Conservation (phyloP, 2,329 filamentous ascomycete species). For the Monosporascus sp. region DNA sequence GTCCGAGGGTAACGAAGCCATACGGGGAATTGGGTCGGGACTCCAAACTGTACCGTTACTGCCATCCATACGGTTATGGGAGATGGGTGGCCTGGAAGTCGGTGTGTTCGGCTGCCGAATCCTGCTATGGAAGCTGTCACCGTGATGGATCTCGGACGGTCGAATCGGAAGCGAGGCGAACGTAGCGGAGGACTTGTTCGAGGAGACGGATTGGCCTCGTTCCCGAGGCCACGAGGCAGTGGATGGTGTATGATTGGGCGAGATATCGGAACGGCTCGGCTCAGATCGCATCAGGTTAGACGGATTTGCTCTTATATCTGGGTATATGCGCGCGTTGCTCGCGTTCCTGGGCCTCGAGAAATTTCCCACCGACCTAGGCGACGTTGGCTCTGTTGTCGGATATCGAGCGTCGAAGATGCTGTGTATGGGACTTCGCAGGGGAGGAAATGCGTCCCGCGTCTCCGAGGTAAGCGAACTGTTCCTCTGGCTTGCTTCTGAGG, state of each 20-base stretch:
- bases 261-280: constrained; percentile 14
- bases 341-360: constrained; percentile 55
- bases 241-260: constrained; percentile 13
- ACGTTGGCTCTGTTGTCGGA: not conserved
- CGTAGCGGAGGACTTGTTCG: constrained; percentile 40
- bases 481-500: not conserved
- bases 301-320: constrained; percentile 29
- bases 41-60: constrained; percentile 27
- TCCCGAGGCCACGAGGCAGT: constrained; percentile 36
- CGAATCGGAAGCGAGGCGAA: constrained; percentile 38
- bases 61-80: constrained; percentile 32
- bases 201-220: constrained; percentile 43
- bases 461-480: not conserved
- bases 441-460: constrained; percentile 8
- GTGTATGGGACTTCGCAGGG: constrained; percentile 17
- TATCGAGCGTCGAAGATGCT: constrained; percentile 22
- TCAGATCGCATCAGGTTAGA: constrained; percentile 21
- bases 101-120: constrained; percentile 19
- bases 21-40: constrained; percentile 33
- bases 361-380: constrained; percentile 41
- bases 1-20: constrained; percentile 43
- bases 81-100: constrained; percentile 22
- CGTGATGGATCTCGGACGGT: constrained; percentile 29
- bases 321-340: constrained; percentile 41
- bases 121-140: constrained; percentile 19